Evolutionary conservation across 768 basidiomycete genomes (phyloP).

Genomic region (Suillus variegatus): DNA sequence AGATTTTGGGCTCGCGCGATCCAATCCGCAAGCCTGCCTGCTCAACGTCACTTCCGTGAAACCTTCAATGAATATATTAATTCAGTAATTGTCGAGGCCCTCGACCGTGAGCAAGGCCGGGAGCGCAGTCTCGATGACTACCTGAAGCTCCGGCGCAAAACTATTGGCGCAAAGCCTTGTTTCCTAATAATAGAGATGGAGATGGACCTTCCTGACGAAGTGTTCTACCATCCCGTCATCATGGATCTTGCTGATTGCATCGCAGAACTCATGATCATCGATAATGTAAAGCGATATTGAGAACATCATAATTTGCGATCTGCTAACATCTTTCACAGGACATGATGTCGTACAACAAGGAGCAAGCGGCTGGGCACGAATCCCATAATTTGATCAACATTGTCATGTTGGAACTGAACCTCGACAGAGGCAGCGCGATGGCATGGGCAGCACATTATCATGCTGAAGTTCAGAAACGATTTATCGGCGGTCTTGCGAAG

Average conservation of each 20-base stretch:
- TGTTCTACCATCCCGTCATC: constrained; percentile 28
- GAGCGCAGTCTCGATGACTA: constrained; percentile 31
- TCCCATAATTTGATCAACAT: constrained; percentile 35
- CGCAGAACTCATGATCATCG: constrained; percentile 22
- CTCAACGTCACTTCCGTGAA: background rate
- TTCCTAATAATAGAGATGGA: constrained; percentile 31
- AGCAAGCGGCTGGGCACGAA: constrained; percentile 34
- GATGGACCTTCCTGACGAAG: constrained; percentile 33
- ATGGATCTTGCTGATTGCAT: constrained; percentile 10
- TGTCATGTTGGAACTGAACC: constrained; percentile 29
- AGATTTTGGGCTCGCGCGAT: constrained; percentile 12
- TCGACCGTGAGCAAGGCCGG: constrained; percentile 13
- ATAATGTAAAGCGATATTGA: constrained; percentile 21
- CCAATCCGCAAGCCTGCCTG: background rate
- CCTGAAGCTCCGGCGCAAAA: constrained; percentile 32
- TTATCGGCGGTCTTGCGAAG: constrained; percentile 20
- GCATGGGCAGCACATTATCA: constrained; percentile 24
- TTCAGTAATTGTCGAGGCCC: constrained; percentile 3
- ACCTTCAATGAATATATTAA: constrained; percentile 1
- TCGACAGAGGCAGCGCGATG: constrained; percentile 30
- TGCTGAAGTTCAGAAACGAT: constrained; percentile 14
- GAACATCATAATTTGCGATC: background rate
- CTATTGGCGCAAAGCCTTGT: constrained; percentile 31
- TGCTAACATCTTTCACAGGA: constrained; percentile 25
- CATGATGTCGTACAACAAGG: constrained; percentile 37